Evolutionary conservation across 345 rosid species (phyloP), one percentile per base, ranked within the genome.

Genomic region (Clausena lansium): DNA sequence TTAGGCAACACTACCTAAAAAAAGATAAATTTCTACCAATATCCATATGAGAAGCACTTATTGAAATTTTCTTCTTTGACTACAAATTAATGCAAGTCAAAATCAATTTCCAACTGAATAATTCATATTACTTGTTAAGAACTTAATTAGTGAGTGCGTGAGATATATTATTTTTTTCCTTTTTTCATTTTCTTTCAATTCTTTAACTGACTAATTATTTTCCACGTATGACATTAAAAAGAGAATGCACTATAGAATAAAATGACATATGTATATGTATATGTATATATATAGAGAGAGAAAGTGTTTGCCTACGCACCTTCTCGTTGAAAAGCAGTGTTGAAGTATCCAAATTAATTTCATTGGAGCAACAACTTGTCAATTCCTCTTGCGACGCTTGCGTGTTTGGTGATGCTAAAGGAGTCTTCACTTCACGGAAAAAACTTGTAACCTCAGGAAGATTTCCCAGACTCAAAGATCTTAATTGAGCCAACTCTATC

Each of bases 1-100:
- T 71, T 76, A 11, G 85, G 85, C 33, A 79, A 67, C 10, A 1
- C 69, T 4, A 76, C 83, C 85, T 83, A 73, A 30, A 30, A 30
- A 30, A n/a, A 41, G 0, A 52, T 1, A 71, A 35, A 22, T 41
- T 41, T 41, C 4, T 39, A 3, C 13, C 47, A 9, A 9, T 9
- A 39, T 9, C 14, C 47, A 39, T 39, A 2, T 9, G 14, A 11
- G 47, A 41, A 10, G 47, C 15, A 41, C 47, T 9, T 10, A 3
- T 41, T 41, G 7, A 41, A 41, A 41, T 41, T 41, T 41, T 41
- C 15, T 41, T 41, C 47, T 9, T 41, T 10, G 47, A 41, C 2
- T 10, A 10, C 14, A 41, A 41, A 41, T 10, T 41, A 10, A 41
- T 41, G 47, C 47, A 11, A 10, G 47, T 41, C 15, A 2, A 13